Percentiles rank a stretch among this genome's conserved stretches.
Evolutionary conservation across 495 filamentous ascomycete genomes (phyloP).

Genomic region (Penicillium samsonianum): DNA sequence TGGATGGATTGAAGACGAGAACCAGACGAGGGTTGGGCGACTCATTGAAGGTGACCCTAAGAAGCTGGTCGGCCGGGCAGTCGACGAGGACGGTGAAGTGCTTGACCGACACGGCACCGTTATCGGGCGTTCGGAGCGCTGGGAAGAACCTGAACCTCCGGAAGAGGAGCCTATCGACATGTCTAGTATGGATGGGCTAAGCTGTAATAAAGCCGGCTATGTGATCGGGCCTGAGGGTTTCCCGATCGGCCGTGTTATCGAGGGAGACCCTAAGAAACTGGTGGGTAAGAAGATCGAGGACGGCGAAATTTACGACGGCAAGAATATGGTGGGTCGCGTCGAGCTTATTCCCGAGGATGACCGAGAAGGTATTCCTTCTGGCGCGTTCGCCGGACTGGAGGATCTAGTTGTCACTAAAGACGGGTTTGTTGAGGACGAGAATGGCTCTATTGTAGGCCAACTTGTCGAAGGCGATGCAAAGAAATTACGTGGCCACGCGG

Average conservation of each 20-base stretch:
- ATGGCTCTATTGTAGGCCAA: conserved; percentile 68
- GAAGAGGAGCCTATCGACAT: conserved; percentile 58
- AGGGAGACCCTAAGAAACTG: conserved; percentile 67
- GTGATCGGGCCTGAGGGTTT: conserved; percentile 70
- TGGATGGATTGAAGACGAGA: conserved; percentile 60
- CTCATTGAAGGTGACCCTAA: conserved; percentile 62
- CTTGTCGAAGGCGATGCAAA: conserved; percentile 74
- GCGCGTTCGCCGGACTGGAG: conserved; percentile 74
- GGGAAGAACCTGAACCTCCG: conserved; percentile 22
- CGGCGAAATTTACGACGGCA: conserved; percentile 72
- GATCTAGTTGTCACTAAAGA: conserved; percentile 66
- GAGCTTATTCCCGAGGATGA: conserved; percentile 74
- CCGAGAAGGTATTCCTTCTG: conserved; percentile 65
- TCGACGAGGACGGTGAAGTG: conserved; percentile 67
- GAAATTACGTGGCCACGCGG: conserved; percentile 69
- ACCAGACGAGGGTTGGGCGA: conserved; percentile 58
- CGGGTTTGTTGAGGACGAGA: conserved; percentile 68
- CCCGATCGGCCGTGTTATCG: conserved; percentile 65
- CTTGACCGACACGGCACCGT: conserved; percentile 62
- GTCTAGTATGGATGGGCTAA: conserved; percentile 63
- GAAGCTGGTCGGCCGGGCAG: conserved; percentile 63
- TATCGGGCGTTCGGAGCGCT: conserved; percentile 61
- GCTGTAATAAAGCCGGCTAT: conserved; percentile 78
- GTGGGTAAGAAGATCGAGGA: conserved; percentile 68
- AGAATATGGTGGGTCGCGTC: conserved; percentile 70